These are phyloP conservation scores for Allodekkera sacchari DNA, from an alignment of 805 yeast genomes.

Conservation along the genomic window DNA sequence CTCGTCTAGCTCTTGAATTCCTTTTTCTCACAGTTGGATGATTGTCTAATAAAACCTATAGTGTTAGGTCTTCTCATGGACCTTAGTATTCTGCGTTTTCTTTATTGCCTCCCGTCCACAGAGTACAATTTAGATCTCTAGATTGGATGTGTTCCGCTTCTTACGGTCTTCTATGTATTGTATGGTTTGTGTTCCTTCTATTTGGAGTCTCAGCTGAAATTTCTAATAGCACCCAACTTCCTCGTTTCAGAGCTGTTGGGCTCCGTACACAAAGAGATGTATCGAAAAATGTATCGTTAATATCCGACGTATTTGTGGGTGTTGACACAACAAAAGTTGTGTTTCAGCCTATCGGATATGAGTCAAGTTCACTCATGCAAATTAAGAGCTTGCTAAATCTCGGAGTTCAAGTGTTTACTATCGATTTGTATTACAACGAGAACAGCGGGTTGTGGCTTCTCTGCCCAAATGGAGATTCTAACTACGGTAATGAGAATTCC, in stretches of 20 bases:
- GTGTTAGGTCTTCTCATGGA: too few relatives aligned
- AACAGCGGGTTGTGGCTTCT: conserved; percentile 41
- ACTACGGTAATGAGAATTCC: conserved; percentile 10
- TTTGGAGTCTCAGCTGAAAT: too few relatives aligned
- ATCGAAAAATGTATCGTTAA: conserved; percentile 30
- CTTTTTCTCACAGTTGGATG: too few relatives aligned
- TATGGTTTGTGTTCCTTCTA: too few relatives aligned
- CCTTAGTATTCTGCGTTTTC: too few relatives aligned
- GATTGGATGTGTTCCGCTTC: too few relatives aligned
- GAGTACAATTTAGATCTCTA: too few relatives aligned
- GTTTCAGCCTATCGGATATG: conserved; percentile 26
- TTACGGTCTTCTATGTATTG: too few relatives aligned
- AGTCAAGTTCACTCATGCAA: conserved; percentile 18
- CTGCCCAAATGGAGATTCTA: conserved; percentile 37
- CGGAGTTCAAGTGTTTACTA: conserved; percentile 38
- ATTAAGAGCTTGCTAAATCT: conserved; percentile 27
- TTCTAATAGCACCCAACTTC: too few relatives aligned
- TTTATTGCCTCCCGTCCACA: too few relatives aligned
- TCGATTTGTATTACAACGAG: conserved; percentile 53
- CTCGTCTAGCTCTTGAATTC: too few relatives aligned
- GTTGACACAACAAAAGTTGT: conserved; percentile 27
- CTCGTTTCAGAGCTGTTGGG: conserved; percentile 27
- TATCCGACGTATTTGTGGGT: conserved; percentile 32
- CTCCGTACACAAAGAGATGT: conserved; percentile 41
- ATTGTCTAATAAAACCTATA: too few relatives aligned